phyloP scores from a whole-genome alignment of 192 early-diverging fungal genomes.

The Mortierella claussenii region DNA sequence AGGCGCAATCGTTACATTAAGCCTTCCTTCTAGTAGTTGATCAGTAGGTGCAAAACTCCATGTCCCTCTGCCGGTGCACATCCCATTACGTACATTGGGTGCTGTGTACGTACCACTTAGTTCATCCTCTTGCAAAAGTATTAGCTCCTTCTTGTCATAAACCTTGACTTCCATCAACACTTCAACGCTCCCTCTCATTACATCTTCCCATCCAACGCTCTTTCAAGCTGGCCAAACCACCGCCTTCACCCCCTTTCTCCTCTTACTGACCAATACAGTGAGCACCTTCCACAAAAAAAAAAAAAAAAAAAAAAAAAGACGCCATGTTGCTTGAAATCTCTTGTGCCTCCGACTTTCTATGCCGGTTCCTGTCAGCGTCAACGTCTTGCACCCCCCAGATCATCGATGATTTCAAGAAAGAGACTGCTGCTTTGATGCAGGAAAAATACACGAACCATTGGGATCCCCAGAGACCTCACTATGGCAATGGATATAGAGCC shows the following conservation, averaged over 20 bases:
- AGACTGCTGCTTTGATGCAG: constrained; percentile 60
- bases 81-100: no score
- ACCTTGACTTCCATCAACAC: no score
- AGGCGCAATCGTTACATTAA: no score
- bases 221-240: constrained; percentile 14
- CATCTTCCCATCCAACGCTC: no score
- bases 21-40: no score
- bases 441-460: constrained; percentile 75
- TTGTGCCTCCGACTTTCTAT: constrained; percentile 44
- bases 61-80: no score
- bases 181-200: no score
- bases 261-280: background rate
- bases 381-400: constrained; percentile 32
- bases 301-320: constrained; percentile 11
- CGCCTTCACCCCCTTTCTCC: background rate
- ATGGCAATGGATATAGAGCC: constrained; percentile 82
- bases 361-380: constrained; percentile 25
- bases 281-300: constrained; percentile 1
- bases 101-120: no score
- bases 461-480: constrained; percentile 68
- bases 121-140: no score
- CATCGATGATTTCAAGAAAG: constrained; percentile 56
- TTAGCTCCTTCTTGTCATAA: no score
- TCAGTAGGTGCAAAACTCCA: no score
- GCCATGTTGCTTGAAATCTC: constrained; percentile 43